Conservation (phyloP, 2,329 filamentous ascomycete genomes). For the Chalara sp. region DNA sequence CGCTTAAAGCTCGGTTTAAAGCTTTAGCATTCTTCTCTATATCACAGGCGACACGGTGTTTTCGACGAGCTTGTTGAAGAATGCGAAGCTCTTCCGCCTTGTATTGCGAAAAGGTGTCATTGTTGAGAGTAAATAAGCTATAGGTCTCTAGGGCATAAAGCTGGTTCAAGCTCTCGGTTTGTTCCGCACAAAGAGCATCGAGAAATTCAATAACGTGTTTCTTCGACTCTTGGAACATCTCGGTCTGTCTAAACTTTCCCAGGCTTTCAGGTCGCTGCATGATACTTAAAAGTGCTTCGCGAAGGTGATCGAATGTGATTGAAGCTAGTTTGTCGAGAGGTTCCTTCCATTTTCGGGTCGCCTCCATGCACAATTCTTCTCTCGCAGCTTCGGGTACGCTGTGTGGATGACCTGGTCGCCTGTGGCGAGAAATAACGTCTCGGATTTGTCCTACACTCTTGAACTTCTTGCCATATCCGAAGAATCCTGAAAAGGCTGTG, state of each 20-base stretch:
- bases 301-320: slow-evolving; percentile 41
- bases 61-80: slow-evolving; percentile 41
- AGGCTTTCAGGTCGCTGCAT: slow-evolving; percentile 3
- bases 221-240: slow-evolving; percentile 6
- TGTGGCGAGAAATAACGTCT: slow-evolving; percentile 46
- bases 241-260: slow-evolving; percentile 7
- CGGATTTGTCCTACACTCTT: slow-evolving; percentile 36
- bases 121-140: slow-evolving; percentile 12
- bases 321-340: slow-evolving; percentile 40
- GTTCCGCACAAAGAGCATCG: not conserved
- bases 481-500: slow-evolving; percentile 1
- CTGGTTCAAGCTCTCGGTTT: not conserved
- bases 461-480: not conserved
- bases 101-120: slow-evolving; percentile 37
- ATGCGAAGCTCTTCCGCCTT: slow-evolving; percentile 38
- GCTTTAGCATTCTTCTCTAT: slow-evolving; percentile 3
- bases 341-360: slow-evolving; percentile 49
- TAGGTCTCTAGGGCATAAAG: slow-evolving; percentile 11
- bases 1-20: not conserved
- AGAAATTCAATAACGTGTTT: slow-evolving; percentile 8
- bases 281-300: slow-evolving; percentile 25
- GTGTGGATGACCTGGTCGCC: slow-evolving; percentile 50
- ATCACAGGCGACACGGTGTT: slow-evolving; percentile 40
- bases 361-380: slow-evolving; percentile 48
- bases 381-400: slow-evolving; percentile 55